phyloP scores from a whole-genome alignment of 1,284 basidiomycete species.

The Apiotrichum domesticum region DNA sequence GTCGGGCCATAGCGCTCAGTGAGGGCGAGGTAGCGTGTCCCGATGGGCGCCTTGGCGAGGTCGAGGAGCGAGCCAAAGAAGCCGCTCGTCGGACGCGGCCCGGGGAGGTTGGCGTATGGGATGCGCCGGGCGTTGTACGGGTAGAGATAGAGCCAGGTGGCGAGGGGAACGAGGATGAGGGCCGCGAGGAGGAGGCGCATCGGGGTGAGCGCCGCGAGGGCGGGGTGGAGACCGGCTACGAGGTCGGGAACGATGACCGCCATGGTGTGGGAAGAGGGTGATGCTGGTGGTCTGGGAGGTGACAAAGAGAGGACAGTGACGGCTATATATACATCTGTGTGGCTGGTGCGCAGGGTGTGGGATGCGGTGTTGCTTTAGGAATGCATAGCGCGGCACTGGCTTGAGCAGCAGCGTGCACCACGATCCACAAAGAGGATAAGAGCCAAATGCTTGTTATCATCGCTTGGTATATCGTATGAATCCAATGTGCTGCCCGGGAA shows the following conservation, averaged over 20 bases:
- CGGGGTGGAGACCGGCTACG: conserved; percentile 23
- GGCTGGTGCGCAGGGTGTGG: too few relatives aligned
- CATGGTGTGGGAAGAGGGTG: conserved; percentile 3
- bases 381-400: too few relatives aligned
- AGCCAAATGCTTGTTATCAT: too few relatives aligned
- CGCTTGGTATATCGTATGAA: too few relatives aligned
- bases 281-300: too few relatives aligned
- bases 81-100: conserved; percentile 1
- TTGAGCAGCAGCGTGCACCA: too few relatives aligned
- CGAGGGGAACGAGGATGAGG: conserved; percentile 40
- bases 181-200: conserved; percentile 41
- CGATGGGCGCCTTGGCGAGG: background rate
- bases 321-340: too few relatives aligned
- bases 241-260: conserved; percentile 25
- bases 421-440: too few relatives aligned
- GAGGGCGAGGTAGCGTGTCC: background rate
- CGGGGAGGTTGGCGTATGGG: conserved; percentile 13
- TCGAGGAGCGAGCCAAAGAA: conserved; percentile 9
- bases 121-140: background rate
- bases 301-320: too few relatives aligned
- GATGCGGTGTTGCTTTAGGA: too few relatives aligned
- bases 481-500: too few relatives aligned
- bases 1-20: conserved; percentile 17
- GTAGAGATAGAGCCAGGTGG: conserved; percentile 43
- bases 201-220: background rate